Percentiles rank a stretch among this genome's conserved stretches.
Evolutionary conservation across 1,139 yeast genomes (phyloP).

Genomic region (Spencermartinsiella ligniputridi): DNA sequence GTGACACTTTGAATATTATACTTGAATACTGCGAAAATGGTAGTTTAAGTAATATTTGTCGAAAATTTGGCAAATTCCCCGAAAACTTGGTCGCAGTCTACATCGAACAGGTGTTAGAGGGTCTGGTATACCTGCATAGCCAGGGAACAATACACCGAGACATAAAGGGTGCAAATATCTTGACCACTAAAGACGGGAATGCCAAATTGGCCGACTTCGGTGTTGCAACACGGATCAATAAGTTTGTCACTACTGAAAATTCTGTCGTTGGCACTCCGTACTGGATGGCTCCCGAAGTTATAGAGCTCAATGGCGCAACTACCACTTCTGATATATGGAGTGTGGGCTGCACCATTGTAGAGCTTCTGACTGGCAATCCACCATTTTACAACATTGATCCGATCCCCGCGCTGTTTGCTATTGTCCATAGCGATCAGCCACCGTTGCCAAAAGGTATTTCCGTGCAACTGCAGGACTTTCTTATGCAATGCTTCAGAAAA

Average conservation of each 20-base stretch:
- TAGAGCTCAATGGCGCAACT: constrained; percentile 78
- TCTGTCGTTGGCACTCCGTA: constrained; percentile 64
- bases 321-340: constrained; percentile 76
- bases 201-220: constrained; percentile 79
- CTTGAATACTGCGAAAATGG: constrained; percentile 81
- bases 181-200: constrained; percentile 54
- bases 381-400: constrained; percentile 80
- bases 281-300: constrained; percentile 86
- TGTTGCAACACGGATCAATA: constrained; percentile 51
- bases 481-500: constrained; percentile 73
- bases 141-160: constrained; percentile 88
- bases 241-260: constrained; percentile 17
- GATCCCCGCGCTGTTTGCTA: constrained; percentile 88
- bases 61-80: constrained; percentile 47
- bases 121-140: constrained; percentile 61
- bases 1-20: constrained; percentile 63
- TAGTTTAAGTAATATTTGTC: constrained; percentile 67
- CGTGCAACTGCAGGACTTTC: constrained; percentile 49
- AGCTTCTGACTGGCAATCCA: constrained; percentile 78
- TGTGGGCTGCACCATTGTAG: constrained; percentile 91
- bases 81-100: constrained; percentile 59
- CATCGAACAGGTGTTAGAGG: constrained; percentile 68
- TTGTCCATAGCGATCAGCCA: constrained; percentile 79
- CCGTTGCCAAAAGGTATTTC: constrained; percentile 66
- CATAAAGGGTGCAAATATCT: constrained; percentile 73